These are phyloP conservation scores for Elongisporangium prolatum DNA, from an alignment of 352 stramenopile genomes.

Conservation along the genomic window DNA sequence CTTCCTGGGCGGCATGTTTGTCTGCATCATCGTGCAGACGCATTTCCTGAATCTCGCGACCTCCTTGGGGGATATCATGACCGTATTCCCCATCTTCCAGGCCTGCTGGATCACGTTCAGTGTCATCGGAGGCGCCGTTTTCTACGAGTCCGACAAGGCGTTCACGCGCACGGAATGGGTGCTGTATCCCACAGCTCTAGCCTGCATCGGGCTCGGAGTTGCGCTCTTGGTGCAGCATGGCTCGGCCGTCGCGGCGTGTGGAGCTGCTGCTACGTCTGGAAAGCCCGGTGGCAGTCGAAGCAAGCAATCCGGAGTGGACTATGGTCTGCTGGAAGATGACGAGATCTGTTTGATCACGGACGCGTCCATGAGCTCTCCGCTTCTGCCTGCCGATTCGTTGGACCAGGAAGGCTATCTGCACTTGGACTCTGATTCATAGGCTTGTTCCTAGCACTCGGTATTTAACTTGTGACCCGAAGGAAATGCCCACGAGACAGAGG, in stretches of 20 bases:
- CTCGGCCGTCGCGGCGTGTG: constrained; percentile 14
- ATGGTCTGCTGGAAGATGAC: constrained; percentile 27
- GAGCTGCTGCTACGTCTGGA: not conserved
- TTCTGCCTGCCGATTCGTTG: constrained; percentile 36
- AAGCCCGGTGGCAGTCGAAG: constrained; percentile 5
- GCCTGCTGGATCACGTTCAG: constrained; percentile 87
- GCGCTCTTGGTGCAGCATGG: constrained; percentile 68
- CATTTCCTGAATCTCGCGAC: constrained; percentile 87
- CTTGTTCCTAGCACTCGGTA: not conserved
- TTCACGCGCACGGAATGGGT: constrained; percentile 54
- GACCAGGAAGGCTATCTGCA: constrained; percentile 55
- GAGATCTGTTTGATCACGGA: constrained; percentile 56
- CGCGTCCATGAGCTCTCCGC: constrained; percentile 56
- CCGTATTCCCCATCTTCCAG: constrained; percentile 86
- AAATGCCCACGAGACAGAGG: not conserved
- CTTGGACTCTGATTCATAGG: constrained; percentile 17
- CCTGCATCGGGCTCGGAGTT: constrained; percentile 66
- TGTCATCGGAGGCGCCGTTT: constrained; percentile 77
- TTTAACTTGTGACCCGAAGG: not conserved
- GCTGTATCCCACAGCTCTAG: constrained; percentile 69
- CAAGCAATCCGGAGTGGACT: constrained; percentile 24
- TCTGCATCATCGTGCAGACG: constrained; percentile 83
- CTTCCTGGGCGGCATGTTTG: constrained; percentile 83
- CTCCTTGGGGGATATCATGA: constrained; percentile 83
- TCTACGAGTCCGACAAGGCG: constrained; percentile 73